Conservation (phyloP, 2,329 filamentous ascomycete genomes). For the Xylariaceae sp. region DNA sequence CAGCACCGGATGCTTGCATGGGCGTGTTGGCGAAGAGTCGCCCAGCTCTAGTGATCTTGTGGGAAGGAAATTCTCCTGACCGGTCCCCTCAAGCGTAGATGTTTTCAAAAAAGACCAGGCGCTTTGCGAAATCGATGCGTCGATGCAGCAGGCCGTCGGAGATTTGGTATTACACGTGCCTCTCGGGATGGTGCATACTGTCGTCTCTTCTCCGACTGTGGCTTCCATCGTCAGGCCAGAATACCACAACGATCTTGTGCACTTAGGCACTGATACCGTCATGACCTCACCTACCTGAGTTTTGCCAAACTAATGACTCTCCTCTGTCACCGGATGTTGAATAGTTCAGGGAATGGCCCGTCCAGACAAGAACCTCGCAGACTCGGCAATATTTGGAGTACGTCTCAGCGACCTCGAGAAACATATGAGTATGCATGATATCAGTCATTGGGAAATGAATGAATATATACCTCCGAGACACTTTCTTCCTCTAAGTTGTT, state of each 20-base stretch:
- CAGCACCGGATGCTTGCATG: neutral
- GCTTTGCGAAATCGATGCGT: slow-evolving; percentile 16
- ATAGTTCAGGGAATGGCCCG: too few species aligned
- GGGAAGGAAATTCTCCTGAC: too few species aligned
- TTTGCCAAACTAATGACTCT: neutral
- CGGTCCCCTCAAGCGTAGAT: too few species aligned
- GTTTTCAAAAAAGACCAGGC: too few species aligned
- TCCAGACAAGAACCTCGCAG: too few species aligned
- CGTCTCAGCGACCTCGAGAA: too few species aligned
- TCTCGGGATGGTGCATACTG: slow-evolving; percentile 20
- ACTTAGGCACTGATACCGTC: slow-evolving; percentile 11
- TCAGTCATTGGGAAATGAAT: too few species aligned
- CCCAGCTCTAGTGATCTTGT: neutral
- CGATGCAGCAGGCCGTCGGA: slow-evolving; percentile 29
- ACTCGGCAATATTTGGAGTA: too few species aligned
- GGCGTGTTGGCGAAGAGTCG: neutral
- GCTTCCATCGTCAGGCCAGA: slow-evolving; percentile 3
- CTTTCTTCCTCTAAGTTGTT: too few species aligned
- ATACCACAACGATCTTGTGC: slow-evolving; percentile 3
- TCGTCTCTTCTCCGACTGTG: slow-evolving; percentile 5
- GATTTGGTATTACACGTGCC: slow-evolving; percentile 26
- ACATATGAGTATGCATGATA: too few species aligned
- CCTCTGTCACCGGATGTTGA: too few species aligned
- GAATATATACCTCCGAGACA: too few species aligned
- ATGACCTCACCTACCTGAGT: neutral